Evolutionary conservation across 23 red algal species (phyloP), one percentile per base, ranked within the genome.

Genomic region (Gracilaria caudata): DNA sequence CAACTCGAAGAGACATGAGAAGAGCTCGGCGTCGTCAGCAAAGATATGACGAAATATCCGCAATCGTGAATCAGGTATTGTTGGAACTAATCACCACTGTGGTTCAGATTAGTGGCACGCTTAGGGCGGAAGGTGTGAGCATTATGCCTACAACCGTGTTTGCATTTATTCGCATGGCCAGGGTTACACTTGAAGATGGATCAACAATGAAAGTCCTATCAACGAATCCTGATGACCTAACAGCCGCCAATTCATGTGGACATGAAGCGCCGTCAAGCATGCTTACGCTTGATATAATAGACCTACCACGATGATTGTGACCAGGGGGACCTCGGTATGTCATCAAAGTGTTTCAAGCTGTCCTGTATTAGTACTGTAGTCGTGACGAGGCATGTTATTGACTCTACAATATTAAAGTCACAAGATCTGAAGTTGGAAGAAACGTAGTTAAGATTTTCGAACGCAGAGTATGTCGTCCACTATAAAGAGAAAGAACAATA

Each of bases 121-220:
- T 84, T n/a, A 41, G 25, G 30, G 80, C 80, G 4, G 60, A 59
- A 10, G 80, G 80, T 9, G 57, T 68, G 11, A 51, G 58, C 7
- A 84, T 51, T 20, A 71, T 84, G 28, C 80, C 80, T 8, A 70
- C 61, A 30, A 64, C 44, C 10, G 80, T 51, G n/a, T 84, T 84
- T 46, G 80, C 61, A 7, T 84, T 84, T 64, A 84, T 84, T 12
- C n/a, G 60, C n/a, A 68, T 70, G 26, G 44, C 80, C n/a, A 51
- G 60, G 13, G 80, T 84, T 4, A 24, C 10, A 43, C 51, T 84
- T 0, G 61, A 84, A 45, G 80, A 84, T 39, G 80, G 80, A 0
- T 16, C 57, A 46, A 29, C 55, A 4, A 64, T 64, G 43, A 51
- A 39, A 8, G 80, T 84, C 23, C 16, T 84, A 14, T 68, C 80